Evolutionary conservation across 352 stramenopile genomes (phyloP).

Genomic region (Globisporangium parvum): DNA sequence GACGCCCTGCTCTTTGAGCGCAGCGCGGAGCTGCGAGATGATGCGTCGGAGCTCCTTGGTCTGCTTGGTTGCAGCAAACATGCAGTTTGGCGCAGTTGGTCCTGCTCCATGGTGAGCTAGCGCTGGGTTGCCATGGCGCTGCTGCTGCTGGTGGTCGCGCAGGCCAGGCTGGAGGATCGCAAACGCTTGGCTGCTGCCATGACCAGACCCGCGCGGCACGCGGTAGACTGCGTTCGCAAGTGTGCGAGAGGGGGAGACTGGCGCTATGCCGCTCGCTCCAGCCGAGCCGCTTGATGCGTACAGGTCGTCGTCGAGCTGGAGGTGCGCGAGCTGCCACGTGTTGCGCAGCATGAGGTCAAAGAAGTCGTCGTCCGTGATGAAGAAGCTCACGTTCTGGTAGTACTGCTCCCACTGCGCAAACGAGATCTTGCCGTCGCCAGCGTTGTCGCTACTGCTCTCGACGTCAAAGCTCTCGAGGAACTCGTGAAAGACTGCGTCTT

Average conservation of each 20-base stretch:
- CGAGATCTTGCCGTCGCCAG: slow-evolving; percentile 25
- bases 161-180: slow-evolving; percentile 61
- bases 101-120: neutral
- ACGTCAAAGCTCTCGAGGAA: slow-evolving; percentile 78
- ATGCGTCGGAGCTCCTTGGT: slow-evolving; percentile 58
- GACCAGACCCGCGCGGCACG: slow-evolving; percentile 26
- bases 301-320: slow-evolving; percentile 6
- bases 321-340: slow-evolving; percentile 57
- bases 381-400: slow-evolving; percentile 87
- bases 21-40: slow-evolving; percentile 40
- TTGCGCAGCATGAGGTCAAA: slow-evolving; percentile 89
- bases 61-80: slow-evolving; percentile 29
- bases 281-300: neutral
- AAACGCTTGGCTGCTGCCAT: slow-evolving; percentile 51
- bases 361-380: slow-evolving; percentile 85
- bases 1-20: slow-evolving; percentile 59
- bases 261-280: neutral
- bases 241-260: neutral
- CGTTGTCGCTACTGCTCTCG: slow-evolving; percentile 17
- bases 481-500: slow-evolving; percentile 65
- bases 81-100: slow-evolving; percentile 1
- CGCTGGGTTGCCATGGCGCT: neutral
- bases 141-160: slow-evolving; percentile 27
- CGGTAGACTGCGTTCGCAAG: slow-evolving; percentile 8
- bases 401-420: slow-evolving; percentile 68